Conservation (phyloP, 441 rosid species). For the Erodium trifolium region DNA sequence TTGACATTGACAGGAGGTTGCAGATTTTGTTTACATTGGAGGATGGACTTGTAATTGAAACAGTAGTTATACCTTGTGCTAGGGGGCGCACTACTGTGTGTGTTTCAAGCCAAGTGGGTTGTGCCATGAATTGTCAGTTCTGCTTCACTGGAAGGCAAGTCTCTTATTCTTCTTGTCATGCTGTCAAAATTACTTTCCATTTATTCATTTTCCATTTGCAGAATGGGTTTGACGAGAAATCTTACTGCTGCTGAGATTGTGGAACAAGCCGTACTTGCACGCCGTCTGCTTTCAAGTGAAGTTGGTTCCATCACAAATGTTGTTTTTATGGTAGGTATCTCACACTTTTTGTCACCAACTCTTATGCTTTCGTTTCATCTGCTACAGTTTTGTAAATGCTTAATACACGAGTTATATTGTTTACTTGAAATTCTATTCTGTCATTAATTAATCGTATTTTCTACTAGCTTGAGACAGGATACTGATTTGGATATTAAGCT, state of each 20-base stretch:
- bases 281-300: conserved; percentile 49
- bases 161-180: not conserved
- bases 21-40: conserved; percentile 81
- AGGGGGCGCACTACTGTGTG: conserved; percentile 82
- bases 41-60: conserved; percentile 70
- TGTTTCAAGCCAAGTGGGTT: conserved; percentile 86
- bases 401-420: not conserved
- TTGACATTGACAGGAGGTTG: conserved; percentile 63
- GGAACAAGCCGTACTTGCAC: conserved; percentile 78
- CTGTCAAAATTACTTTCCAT: no score
- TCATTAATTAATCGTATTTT: no score
- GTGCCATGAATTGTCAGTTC: conserved; percentile 95
- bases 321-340: conserved; percentile 68
- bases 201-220: conserved; percentile 19
- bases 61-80: conserved; percentile 77
- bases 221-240: conserved; percentile 86
- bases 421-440: no score
- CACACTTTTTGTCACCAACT: not conserved
- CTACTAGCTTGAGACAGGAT: no score
- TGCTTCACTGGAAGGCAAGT: conserved; percentile 81
- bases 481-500: not conserved
- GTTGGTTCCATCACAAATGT: conserved; percentile 68
- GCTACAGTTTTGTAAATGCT: not conserved
- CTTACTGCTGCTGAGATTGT: conserved; percentile 79
- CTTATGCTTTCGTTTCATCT: not conserved